Percentiles rank a stretch among this genome's conserved stretches.
These are phyloP conservation scores for Leccinum glutinopallens DNA, from an alignment of 1,284 basidiomycete genomes.

Conservation along the genomic window DNA sequence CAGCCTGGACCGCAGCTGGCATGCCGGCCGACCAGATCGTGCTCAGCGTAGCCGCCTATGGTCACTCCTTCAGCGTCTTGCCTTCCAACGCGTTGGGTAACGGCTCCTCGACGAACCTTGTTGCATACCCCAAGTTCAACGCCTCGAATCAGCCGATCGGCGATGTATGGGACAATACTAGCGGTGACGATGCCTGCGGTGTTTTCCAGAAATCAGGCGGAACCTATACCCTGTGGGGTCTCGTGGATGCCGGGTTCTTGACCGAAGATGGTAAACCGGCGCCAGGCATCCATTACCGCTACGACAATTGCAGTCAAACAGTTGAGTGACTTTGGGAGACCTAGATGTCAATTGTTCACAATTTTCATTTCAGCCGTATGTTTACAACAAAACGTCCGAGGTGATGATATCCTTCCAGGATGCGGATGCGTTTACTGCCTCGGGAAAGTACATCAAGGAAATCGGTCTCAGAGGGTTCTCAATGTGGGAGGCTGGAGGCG, in stretches of 20 bases:
- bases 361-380: conserved; percentile 39
- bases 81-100: conserved; percentile 33
- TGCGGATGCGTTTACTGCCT: conserved; percentile 52
- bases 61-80: conserved; percentile 45
- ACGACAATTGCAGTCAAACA: conserved; percentile 5
- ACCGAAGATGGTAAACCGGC: conserved; percentile 39
- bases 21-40: conserved; percentile 65
- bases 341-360: background rate
- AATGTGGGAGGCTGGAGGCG: conserved; percentile 60
- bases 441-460: conserved; percentile 52
- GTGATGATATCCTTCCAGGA: conserved; percentile 42
- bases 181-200: conserved; percentile 43
- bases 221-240: conserved; percentile 44
- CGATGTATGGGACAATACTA: conserved; percentile 43
- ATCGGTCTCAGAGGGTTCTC: conserved; percentile 51
- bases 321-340: conserved; percentile 3
- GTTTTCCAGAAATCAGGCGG: conserved; percentile 38
- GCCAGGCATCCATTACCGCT: conserved; percentile 34
- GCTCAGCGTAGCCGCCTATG: conserved; percentile 65
- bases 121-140: conserved; percentile 43
- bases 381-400: conserved; percentile 41
- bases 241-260: conserved; percentile 45
- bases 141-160: conserved; percentile 41
- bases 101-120: conserved; percentile 29
- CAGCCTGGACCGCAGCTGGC: conserved; percentile 62